Evolutionary conservation across 495 filamentous ascomycete genomes (phyloP).

Genomic region (Tuber calosporum): DNA sequence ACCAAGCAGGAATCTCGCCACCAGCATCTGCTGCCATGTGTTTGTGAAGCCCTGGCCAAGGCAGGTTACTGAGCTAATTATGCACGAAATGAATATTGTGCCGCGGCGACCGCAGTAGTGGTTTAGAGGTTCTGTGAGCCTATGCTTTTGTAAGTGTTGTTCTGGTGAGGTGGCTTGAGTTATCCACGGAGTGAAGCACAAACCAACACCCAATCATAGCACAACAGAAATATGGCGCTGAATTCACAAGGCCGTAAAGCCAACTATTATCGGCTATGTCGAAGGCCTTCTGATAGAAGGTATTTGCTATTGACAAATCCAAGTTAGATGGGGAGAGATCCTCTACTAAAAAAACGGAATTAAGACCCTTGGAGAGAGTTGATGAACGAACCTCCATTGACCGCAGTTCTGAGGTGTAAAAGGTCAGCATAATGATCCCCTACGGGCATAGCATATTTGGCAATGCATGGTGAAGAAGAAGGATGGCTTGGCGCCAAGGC

Average conservation of each 20-base stretch:
- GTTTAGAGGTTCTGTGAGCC: slow-evolving; percentile 61
- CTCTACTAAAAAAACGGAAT: not conserved
- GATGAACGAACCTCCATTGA: slow-evolving; percentile 10
- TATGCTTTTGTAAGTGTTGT: not conserved
- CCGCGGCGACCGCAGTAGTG: slow-evolving; percentile 52
- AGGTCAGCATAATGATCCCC: not conserved
- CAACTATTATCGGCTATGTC: slow-evolving; percentile 52
- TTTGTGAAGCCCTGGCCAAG: slow-evolving; percentile 68
- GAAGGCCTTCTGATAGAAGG: slow-evolving; percentile 57
- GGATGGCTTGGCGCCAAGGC: no score
- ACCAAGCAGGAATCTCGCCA: slow-evolving; percentile 41
- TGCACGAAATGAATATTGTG: slow-evolving; percentile 57
- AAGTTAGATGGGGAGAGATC: not conserved
- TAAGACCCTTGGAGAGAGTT: slow-evolving; percentile 14
- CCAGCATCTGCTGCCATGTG: slow-evolving; percentile 58
- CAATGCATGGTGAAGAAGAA: not conserved
- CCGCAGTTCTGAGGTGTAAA: not conserved
- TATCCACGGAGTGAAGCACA: not conserved
- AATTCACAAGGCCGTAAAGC: slow-evolving; percentile 61
- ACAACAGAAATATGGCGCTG: slow-evolving; percentile 66
- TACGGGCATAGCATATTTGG: not conserved
- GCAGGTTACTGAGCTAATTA: slow-evolving; percentile 58
- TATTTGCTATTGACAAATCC: slow-evolving; percentile 53
- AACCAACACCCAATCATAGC: slow-evolving; percentile 75
- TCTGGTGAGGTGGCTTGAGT: not conserved